Percentiles rank a stretch among this genome's conserved stretches.
phyloP scores from a whole-genome alignment of 176 grass and related monocot species.

The maize (Zea mays) region Zm-B73-REFERENCE-NAM-5.0 NC_050099.1:152152001-152152500 shows the following conservation, averaged over 20 bases:
- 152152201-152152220: not conserved
- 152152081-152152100: conserved; percentile 81
- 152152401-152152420: not conserved
- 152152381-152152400: not conserved
- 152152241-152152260: not conserved
- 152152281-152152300: conserved; percentile 3
- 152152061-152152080: conserved; percentile 66
- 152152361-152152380: conserved; percentile 20
- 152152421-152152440: conserved; percentile 13
- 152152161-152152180: conserved; percentile 20
- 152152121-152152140: conserved; percentile 13
- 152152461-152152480: not conserved
- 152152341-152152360: conserved; percentile 17
- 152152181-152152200: not conserved
- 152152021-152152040: conserved; percentile 68
- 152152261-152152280: not conserved
- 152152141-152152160: conserved; percentile 24
- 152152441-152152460: not conserved
- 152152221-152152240: not conserved
- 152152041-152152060: conserved; percentile 58
- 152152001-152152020: conserved; percentile 35
- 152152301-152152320: not conserved
- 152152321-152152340: not conserved
- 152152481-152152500: not conserved
- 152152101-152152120: conserved; percentile 29